Percentiles rank a stretch among this genome's conserved stretches.
phyloP scores from a whole-genome alignment of 805 yeast genomes.

The Suhomyces faveliae region DNA sequence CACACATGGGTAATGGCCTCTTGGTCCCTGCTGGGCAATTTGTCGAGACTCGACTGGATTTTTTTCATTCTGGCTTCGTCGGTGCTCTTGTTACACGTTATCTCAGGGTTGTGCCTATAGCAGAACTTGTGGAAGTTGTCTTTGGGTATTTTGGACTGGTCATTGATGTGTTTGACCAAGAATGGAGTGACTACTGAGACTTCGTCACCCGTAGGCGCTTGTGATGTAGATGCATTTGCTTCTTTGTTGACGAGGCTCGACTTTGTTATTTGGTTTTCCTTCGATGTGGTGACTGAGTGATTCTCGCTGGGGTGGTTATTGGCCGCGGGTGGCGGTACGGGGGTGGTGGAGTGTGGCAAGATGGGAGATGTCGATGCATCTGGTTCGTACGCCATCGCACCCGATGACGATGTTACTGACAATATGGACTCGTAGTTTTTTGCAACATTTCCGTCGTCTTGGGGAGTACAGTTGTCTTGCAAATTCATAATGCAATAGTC shows the following conservation, averaged over 20 bases:
- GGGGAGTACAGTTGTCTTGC: slow-evolving; percentile 11
- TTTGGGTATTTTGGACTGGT: slow-evolving; percentile 41
- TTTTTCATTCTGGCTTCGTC: slow-evolving; percentile 64
- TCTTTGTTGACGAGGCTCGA: slow-evolving; percentile 6
- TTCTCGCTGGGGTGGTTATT: neutral
- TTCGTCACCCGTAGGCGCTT: slow-evolving; percentile 12
- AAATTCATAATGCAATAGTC: slow-evolving; percentile 10
- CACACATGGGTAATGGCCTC: slow-evolving; percentile 79
- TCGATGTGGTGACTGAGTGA: neutral
- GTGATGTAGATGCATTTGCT: slow-evolving; percentile 1
- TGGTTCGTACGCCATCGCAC: no score
- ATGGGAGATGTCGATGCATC: no score
- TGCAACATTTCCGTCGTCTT: slow-evolving; percentile 3
- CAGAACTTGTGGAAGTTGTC: slow-evolving; percentile 71
- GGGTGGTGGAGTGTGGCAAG: neutral
- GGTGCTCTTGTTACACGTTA: slow-evolving; percentile 65
- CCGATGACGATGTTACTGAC: slow-evolving; percentile 5
- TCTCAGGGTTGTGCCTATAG: slow-evolving; percentile 90
- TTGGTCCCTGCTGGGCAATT: slow-evolving; percentile 66
- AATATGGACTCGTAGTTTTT: slow-evolving; percentile 3
- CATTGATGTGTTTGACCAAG: slow-evolving; percentile 39
- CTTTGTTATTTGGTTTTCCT: slow-evolving; percentile 1
- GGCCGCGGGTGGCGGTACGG: neutral
- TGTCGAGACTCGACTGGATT: slow-evolving; percentile 57
- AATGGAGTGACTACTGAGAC: slow-evolving; percentile 40